These are phyloP conservation scores for Alternaria infectoria DNA, from an alignment of 2,329 filamentous ascomycete genomes.

Conservation along the genomic window DNA sequence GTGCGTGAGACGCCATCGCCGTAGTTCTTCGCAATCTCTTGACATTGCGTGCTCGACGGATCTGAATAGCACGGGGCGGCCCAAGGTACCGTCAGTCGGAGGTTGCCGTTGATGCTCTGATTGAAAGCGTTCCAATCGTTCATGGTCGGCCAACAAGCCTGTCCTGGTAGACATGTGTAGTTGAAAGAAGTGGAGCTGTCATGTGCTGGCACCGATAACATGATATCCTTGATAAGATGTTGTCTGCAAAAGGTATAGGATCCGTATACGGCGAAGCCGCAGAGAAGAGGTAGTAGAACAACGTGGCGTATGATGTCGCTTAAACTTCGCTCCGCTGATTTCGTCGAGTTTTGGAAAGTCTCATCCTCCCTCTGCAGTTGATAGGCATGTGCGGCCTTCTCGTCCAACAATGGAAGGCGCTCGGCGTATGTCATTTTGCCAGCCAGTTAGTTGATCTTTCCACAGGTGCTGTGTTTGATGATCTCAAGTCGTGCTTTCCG, in stretches of 20 bases:
- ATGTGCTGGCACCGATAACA: not conserved
- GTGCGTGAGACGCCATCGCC: slow-evolving; percentile 35
- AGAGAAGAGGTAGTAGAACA: slow-evolving; percentile 10
- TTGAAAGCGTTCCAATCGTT: slow-evolving; percentile 43
- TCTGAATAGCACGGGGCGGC: slow-evolving; percentile 39
- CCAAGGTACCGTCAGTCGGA: slow-evolving; percentile 40
- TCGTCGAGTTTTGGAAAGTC: not conserved
- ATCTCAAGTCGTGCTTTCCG: not conserved
- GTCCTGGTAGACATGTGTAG: slow-evolving; percentile 45
- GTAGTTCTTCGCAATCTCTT: slow-evolving; percentile 28
- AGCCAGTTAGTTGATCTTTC: not conserved
- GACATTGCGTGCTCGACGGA: slow-evolving; percentile 27
- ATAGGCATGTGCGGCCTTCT: slow-evolving; percentile 18
- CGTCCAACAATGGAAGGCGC: slow-evolving; percentile 17
- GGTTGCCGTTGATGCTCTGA: slow-evolving; percentile 36
- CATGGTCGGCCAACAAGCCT: slow-evolving; percentile 45
- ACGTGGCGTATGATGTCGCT: not conserved
- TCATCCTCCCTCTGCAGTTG: not conserved
- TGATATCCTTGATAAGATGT: not conserved
- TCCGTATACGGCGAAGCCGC: slow-evolving; percentile 8
- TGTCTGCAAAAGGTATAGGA: slow-evolving; percentile 1
- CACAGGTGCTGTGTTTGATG: not conserved
- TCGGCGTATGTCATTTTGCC: slow-evolving; percentile 18
- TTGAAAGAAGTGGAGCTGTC: slow-evolving; percentile 16
- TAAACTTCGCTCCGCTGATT: not conserved